Evolutionary conservation across 1,139 yeast species (phyloP).

Genomic region (Kodamaea alishanica): DNA sequence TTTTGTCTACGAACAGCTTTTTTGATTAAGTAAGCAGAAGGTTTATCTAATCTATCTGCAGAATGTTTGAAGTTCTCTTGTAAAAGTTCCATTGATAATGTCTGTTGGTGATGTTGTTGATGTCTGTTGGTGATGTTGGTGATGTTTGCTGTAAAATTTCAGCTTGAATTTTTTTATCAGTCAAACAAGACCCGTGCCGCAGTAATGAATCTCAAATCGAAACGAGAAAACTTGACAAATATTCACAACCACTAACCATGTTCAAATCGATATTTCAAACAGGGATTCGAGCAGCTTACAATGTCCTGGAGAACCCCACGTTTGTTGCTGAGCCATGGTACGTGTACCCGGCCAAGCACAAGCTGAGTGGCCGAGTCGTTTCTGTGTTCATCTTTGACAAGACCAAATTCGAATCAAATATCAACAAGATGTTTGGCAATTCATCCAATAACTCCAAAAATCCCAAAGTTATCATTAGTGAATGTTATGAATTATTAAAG

Average conservation of each 20-base stretch:
- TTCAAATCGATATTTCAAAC: slow-evolving; percentile 45
- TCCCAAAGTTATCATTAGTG: slow-evolving; percentile 36
- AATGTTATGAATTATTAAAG: slow-evolving; percentile 40
- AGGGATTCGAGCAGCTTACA: slow-evolving; percentile 72
- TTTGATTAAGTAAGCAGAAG: slow-evolving; percentile 69
- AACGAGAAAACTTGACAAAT: neutral
- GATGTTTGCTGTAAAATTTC: neutral
- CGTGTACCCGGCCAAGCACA: slow-evolving; percentile 72
- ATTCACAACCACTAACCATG: slow-evolving; percentile 16
- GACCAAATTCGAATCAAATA: slow-evolving; percentile 58
- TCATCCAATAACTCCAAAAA: slow-evolving; percentile 22
- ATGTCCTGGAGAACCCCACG: slow-evolving; percentile 69
- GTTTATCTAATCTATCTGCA: slow-evolving; percentile 67
- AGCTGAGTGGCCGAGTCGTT: slow-evolving; percentile 53
- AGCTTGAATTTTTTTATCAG: neutral
- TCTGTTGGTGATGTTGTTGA: neutral
- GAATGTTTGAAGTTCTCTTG: slow-evolving; percentile 54
- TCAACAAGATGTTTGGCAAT: slow-evolving; percentile 20
- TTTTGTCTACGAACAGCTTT: slow-evolving; percentile 61
- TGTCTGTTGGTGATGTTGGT: neutral
- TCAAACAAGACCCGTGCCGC: neutral
- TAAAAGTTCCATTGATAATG: slow-evolving; percentile 44
- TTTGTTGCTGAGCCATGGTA: slow-evolving; percentile 84
- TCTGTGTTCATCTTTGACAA: slow-evolving; percentile 90
- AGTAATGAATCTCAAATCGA: neutral